Evolutionary conservation across 768 basidiomycete genomes (phyloP).

Genomic region (Myochromella boudieri): DNA sequence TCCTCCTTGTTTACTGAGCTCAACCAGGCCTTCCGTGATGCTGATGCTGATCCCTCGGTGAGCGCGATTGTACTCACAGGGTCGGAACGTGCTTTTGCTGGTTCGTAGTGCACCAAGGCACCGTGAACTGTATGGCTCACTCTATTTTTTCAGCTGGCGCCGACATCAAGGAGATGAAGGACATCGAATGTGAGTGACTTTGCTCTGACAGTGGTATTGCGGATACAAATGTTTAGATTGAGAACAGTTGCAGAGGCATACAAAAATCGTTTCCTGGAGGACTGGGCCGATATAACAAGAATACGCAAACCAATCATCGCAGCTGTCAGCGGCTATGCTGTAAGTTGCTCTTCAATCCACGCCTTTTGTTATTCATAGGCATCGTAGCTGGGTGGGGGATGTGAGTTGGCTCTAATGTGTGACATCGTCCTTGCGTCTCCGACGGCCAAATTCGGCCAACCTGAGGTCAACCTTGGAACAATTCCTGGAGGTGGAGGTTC

Average conservation of each 20-base stretch:
- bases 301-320: conserved; percentile 94
- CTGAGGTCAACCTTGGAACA: conserved; percentile 93
- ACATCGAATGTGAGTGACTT: conserved; percentile 73
- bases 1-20: conserved; percentile 80
- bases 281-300: conserved; percentile 73
- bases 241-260: conserved; percentile 80
- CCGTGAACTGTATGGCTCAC: background rate
- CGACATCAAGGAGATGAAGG: conserved; percentile 99
- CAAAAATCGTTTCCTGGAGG: conserved; percentile 79
- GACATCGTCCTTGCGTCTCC: conserved; percentile 93
- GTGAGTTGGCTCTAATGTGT: conserved; percentile 94
- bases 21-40: conserved; percentile 69
- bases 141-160: conserved; percentile 68
- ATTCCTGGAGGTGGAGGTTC: conserved; percentile 96
- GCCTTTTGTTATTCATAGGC: background rate
- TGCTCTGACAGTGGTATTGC: background rate
- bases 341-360: conserved; percentile 36
- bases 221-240: background rate
- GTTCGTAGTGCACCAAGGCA: conserved; percentile 41
- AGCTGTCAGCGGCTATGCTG: conserved; percentile 93
- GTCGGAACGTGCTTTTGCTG: conserved; percentile 90
- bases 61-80: conserved; percentile 93
- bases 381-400: conserved; percentile 89
- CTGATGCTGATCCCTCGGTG: conserved; percentile 68
- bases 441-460: conserved; percentile 91